These are phyloP conservation scores for Microbotryum intermedium DNA, from an alignment of 1,284 basidiomycete species.

Conservation along the genomic window DNA sequence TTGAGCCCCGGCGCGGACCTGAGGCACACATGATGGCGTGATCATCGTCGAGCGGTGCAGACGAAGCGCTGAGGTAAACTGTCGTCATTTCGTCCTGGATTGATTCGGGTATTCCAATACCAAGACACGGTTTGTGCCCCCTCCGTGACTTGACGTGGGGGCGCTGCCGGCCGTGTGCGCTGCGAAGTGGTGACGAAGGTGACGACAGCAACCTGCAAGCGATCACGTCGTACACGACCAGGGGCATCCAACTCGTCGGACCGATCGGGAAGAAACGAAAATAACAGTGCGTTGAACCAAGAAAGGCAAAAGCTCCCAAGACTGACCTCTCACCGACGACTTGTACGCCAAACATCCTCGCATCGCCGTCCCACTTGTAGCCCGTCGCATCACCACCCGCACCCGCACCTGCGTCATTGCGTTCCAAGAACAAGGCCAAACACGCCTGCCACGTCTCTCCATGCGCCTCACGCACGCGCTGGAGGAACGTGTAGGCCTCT, in stretches of 20 bases:
- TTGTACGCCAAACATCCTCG: constrained; percentile 73
- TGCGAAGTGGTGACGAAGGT: too few species aligned
- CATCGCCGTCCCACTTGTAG: constrained; percentile 59
- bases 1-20: neutral
- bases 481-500: constrained; percentile 69
- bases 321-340: constrained; percentile 76
- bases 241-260: neutral
- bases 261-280: neutral
- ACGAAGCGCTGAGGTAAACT: too few species aligned
- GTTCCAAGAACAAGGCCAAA: constrained; percentile 61
- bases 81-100: too few species aligned
- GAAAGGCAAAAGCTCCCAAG: neutral
- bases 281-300: neutral
- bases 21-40: neutral
- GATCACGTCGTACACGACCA: neutral
- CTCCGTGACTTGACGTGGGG: neutral
- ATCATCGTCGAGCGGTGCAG: too few species aligned
- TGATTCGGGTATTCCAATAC: neutral
- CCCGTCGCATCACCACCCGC: neutral
- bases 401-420: constrained; percentile 42
- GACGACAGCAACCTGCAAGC: neutral
- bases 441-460: constrained; percentile 68
- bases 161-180: too few species aligned
- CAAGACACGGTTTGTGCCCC: neutral
- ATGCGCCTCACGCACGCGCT: constrained; percentile 62